These are phyloP conservation scores for Microstroma glucosiphilum DNA, from an alignment of 1,284 basidiomycete species.

Conservation along the genomic window DNA sequence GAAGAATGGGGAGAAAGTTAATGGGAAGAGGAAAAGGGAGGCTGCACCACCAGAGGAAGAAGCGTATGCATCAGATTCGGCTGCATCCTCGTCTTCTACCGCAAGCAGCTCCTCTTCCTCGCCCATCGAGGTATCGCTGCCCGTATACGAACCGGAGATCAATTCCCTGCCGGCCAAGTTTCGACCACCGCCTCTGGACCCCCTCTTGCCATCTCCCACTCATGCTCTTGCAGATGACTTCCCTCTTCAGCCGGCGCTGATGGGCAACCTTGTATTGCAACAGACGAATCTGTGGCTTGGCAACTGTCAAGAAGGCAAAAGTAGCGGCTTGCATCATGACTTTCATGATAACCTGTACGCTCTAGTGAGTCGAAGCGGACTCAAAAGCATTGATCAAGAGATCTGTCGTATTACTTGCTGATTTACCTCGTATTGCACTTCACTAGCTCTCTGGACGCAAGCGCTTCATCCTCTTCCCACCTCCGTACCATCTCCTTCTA, in stretches of 20 bases:
- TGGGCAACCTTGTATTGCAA: conserved; percentile 44
- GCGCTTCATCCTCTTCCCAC: conserved; percentile 48
- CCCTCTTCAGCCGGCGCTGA: conserved; percentile 35
- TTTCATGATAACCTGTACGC: conserved; percentile 50
- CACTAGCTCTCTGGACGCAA: conserved; percentile 38
- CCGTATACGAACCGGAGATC: not conserved
- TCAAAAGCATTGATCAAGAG: not conserved
- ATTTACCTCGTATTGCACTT: conserved; percentile 1
- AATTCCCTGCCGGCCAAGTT: not conserved
- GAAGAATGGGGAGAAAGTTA: not conserved
- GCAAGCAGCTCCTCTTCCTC: conserved; percentile 3
- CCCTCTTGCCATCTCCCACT: conserved; percentile 40
- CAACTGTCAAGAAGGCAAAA: conserved; percentile 31
- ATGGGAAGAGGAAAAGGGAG: not conserved
- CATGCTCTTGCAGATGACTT: conserved; percentile 38
- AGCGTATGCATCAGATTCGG: not conserved
- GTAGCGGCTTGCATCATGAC: conserved; percentile 47
- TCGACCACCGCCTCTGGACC: conserved; percentile 21
- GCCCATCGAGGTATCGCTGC: conserved; percentile 10
- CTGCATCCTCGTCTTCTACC: conserved; percentile 9
- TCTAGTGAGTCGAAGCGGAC: conserved; percentile 14
- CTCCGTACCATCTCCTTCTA: conserved; percentile 32
- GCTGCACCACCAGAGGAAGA: not conserved
- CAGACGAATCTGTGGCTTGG: conserved; percentile 50
- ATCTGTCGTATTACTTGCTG: not conserved